Evolutionary conservation across 192 early-diverging fungal genomes (phyloP), one percentile per base, ranked within the genome.

Genomic region (Coemansia nantahalensis): DNA sequence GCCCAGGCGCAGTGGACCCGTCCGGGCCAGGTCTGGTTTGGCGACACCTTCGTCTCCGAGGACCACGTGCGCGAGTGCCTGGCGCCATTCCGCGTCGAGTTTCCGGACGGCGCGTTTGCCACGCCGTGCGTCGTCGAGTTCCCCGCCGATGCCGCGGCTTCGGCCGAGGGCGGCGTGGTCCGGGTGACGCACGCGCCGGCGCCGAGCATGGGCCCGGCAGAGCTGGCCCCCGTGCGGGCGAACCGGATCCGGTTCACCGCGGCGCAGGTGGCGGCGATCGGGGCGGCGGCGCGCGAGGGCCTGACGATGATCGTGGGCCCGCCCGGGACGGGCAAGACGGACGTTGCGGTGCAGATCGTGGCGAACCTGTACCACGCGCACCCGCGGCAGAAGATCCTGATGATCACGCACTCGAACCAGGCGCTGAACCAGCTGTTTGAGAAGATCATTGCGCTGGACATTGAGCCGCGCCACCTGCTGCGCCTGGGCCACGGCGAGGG

Each of bases 351-450:
- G 11, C 95, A 99, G 68, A 92, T 94, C 19, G 89, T 97, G 51
- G 80, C 90, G 63, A 97, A 96, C 54, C 68, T 98, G 33, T 98
- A 98, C 63, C 93, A 95, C 77, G 91, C 90, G 48, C 84, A 73
- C 56, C 92, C 94, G 1, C 73, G 84, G 13, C 86, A 97, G 58
- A 94, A 91, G 39, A 97, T 87, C 14, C 81, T 99, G 18, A 68
- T 99, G 5, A 79, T 99, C 12, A 95, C 97, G 4, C 93, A 96
- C 59, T 94, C 91, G 36, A 98, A 98, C 68, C 94, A 97, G 68
- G 95, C 95, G n/a, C 78, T 99, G 33, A 97, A 97, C 75, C 95
- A 98, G 49, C 81, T 99, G 34, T 98, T 99, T 59, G 94, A 91
- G 65, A 97, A 97, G 58, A 95, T 99, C 47, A 84, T 89, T 28